Percentiles rank a stretch among this genome's conserved stretches.
phyloP scores from a whole-genome alignment of 225 moss, liverwort and hornwort genomes.

The Polytrichum formosum region DNA sequence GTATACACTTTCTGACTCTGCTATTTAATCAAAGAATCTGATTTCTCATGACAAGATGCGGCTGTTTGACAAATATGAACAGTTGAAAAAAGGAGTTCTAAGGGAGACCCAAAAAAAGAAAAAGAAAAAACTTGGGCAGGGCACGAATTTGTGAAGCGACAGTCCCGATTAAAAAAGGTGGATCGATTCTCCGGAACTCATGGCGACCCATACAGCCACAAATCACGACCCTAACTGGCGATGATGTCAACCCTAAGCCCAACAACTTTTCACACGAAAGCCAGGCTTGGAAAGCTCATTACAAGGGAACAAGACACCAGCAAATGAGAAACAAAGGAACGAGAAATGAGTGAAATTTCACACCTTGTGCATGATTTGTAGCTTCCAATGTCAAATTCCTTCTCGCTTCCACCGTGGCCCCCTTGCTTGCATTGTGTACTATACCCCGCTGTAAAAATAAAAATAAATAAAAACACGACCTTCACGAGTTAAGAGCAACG shows the following conservation, averaged over 20 bases:
- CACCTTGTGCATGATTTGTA: conserved; percentile 2
- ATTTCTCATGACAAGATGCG: background rate
- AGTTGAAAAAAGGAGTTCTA: background rate
- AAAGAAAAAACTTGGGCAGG: background rate
- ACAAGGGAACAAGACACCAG: conserved; percentile 1
- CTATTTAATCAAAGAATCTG: background rate
- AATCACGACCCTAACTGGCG: background rate
- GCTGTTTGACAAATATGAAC: background rate
- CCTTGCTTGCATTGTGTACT: too few species aligned
- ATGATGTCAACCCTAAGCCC: conserved; percentile 3
- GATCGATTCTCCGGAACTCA: background rate
- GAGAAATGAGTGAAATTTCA: background rate
- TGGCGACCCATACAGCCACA: background rate
- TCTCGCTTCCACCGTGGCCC: too few species aligned
- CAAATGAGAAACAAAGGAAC: background rate
- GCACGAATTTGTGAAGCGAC: background rate
- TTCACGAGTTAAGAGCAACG: too few species aligned
- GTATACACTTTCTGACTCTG: background rate
- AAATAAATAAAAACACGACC: too few species aligned
- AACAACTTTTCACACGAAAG: background rate
- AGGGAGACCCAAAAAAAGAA: background rate
- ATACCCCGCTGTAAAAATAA: too few species aligned
- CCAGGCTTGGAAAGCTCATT: background rate
- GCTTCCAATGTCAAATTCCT: too few species aligned
- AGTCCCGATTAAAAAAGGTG: background rate